Conservation (phyloP, 306 rosid genomes). For the Canavalia gladiata region DNA sequence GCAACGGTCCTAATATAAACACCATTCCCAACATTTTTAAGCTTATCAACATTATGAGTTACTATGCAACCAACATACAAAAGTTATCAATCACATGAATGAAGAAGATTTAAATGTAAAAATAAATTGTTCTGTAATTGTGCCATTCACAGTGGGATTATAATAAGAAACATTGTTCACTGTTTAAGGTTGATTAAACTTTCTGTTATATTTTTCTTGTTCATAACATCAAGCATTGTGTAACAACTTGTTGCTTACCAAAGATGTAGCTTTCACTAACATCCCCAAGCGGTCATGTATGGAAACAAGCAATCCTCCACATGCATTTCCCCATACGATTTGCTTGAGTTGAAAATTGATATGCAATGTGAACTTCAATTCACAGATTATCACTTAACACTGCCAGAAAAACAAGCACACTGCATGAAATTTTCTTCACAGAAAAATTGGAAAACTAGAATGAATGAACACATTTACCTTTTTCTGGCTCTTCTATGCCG, state of each 20-base stretch:
- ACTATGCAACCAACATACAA: not conserved
- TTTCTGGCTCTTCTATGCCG: slow-evolving; percentile 50
- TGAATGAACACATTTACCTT: slow-evolving; percentile 31
- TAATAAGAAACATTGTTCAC: not conserved
- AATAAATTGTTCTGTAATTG: not conserved
- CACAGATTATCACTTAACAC: slow-evolving; percentile 2
- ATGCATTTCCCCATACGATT: not conserved
- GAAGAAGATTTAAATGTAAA: not conserved
- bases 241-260: not conserved
- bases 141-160: not conserved
- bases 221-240: not conserved
- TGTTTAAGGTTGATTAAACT: not conserved
- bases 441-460: slow-evolving; percentile 24
- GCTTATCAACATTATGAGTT: slow-evolving; percentile 45
- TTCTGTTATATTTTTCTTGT: not conserved
- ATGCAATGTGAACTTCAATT: slow-evolving; percentile 17
- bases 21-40: slow-evolving; percentile 85
- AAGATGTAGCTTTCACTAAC: not conserved
- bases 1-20: slow-evolving; percentile 85
- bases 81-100: not conserved
- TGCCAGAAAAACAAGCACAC: slow-evolving; percentile 15
- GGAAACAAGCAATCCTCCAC: not conserved
- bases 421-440: not conserved
- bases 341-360: slow-evolving; percentile 14
- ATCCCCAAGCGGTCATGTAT: not conserved